Evolutionary conservation across 441 rosid genomes (phyloP).

Genomic region (Melastoma candidum): DNA sequence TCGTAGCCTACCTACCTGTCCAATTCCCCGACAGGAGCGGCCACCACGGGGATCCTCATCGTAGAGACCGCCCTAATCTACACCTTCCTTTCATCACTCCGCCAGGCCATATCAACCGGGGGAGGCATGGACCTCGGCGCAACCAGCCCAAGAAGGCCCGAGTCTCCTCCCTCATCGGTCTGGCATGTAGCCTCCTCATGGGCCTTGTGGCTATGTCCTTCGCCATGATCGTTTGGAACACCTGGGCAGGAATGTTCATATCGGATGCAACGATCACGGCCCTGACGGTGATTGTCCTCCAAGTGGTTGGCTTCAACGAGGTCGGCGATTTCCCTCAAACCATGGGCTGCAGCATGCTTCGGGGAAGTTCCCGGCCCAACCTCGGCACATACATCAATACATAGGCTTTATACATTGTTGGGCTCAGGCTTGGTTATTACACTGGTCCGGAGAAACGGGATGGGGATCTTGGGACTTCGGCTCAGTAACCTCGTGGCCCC

Average conservation of each 20-base stretch:
- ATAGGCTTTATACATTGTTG: constrained; percentile 26
- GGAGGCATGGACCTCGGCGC: constrained; percentile 30
- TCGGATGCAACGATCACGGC: constrained; percentile 20
- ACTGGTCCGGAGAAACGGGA: constrained; percentile 18
- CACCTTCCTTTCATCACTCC: constrained; percentile 26
- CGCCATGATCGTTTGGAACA: constrained; percentile 14
- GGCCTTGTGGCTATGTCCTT: constrained; percentile 18
- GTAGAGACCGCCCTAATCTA: constrained; percentile 27
- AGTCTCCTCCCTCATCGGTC: constrained; percentile 14
- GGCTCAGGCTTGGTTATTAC: constrained; percentile 19
- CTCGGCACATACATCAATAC: constrained; percentile 25
- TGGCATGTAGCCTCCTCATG: constrained; percentile 19
- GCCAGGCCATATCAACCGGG: constrained; percentile 23
- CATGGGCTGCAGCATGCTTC: constrained; percentile 25
- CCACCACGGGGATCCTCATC: constrained; percentile 28
- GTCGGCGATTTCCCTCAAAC: constrained; percentile 32
- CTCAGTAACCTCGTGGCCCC: constrained; percentile 23
- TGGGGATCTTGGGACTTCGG: constrained; percentile 25
- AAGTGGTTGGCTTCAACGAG: constrained; percentile 26
- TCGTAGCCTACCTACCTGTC: constrained; percentile 18
- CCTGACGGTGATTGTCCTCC: constrained; percentile 20
- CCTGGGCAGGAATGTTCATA: constrained; percentile 24
- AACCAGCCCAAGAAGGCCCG: constrained; percentile 17
- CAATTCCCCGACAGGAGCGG: constrained; percentile 20
- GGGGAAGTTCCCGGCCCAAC: constrained; percentile 27